phyloP scores from a whole-genome alignment of 805 yeast genomes.

The Ogataea paraovalis region DNA sequence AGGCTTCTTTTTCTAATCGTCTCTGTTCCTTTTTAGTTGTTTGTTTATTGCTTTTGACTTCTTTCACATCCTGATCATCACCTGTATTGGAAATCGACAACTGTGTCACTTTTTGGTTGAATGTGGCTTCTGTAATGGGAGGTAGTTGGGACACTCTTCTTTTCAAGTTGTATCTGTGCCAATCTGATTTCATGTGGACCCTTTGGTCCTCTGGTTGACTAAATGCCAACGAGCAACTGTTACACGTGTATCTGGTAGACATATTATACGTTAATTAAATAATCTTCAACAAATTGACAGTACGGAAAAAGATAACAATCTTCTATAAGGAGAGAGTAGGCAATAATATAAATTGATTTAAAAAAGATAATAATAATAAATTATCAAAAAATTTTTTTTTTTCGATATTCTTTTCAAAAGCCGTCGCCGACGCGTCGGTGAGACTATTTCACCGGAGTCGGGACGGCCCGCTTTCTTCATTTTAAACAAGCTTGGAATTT shows the following conservation, averaged over 20 bases:
- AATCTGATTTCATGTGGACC: slow-evolving; percentile 92
- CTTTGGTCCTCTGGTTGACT: slow-evolving; percentile 82
- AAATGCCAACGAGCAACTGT: slow-evolving; percentile 82
- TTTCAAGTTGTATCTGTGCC: slow-evolving; percentile 96
- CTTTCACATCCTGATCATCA: slow-evolving; percentile 24
- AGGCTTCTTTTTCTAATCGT: slow-evolving; percentile 45
- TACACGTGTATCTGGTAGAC: slow-evolving; percentile 54
- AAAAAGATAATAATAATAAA: too few species aligned
- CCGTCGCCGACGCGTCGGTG: too few species aligned
- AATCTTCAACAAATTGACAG: not conserved
- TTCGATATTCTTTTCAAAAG: too few species aligned
- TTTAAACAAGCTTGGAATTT: too few species aligned
- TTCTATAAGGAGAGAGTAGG: too few species aligned
- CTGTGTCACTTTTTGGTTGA: slow-evolving; percentile 27
- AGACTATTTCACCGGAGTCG: too few species aligned
- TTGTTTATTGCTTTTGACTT: slow-evolving; percentile 21
- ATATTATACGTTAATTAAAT: not conserved
- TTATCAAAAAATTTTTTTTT: too few species aligned
- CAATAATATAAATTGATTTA: too few species aligned
- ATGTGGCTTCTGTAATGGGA: slow-evolving; percentile 43
- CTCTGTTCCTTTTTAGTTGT: slow-evolving; percentile 48
- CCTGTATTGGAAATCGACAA: slow-evolving; percentile 21
- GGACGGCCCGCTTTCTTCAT: too few species aligned
- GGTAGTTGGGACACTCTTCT: slow-evolving; percentile 85
- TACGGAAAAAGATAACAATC: too few species aligned